Conservation (phyloP, 192 early-diverging fungal species). For the Backusella australiensis region DNA sequence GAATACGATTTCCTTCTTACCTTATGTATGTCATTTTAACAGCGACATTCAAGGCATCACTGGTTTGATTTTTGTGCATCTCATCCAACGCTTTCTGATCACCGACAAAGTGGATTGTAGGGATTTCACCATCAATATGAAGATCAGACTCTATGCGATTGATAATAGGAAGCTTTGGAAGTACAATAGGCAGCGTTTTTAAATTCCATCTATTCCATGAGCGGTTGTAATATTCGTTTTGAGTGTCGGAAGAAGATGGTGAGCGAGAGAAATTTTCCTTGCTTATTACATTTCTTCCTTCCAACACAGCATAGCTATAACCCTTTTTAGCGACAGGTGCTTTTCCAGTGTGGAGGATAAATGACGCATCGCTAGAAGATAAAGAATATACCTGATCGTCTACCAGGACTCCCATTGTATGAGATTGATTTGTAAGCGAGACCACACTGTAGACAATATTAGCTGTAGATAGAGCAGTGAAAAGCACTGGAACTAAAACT, state of each 20-base stretch:
- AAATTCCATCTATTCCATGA: not conserved
- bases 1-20: not conserved
- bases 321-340: not conserved
- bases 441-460: not conserved
- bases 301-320: not conserved
- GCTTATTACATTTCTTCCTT: not conserved
- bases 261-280: not conserved
- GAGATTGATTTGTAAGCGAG: not conserved
- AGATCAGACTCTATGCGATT: not conserved
- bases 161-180: not conserved
- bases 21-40: conserved; percentile 7
- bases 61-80: not conserved
- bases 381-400: not conserved
- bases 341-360: not conserved
- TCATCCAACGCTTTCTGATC: not conserved
- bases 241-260: not conserved
- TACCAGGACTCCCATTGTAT: not conserved
- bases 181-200: not conserved
- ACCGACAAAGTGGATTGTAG: not conserved
- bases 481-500: not conserved
- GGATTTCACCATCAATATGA: not conserved
- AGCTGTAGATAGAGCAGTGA: not conserved
- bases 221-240: not conserved
- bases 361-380: not conserved
- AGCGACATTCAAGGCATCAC: not conserved